A percentile compares a stretch with the other conserved stretches of the same genome.
Conservation (phyloP, 2,329 filamentous ascomycete genomes). For the Juglanconis oblonga region DNA sequence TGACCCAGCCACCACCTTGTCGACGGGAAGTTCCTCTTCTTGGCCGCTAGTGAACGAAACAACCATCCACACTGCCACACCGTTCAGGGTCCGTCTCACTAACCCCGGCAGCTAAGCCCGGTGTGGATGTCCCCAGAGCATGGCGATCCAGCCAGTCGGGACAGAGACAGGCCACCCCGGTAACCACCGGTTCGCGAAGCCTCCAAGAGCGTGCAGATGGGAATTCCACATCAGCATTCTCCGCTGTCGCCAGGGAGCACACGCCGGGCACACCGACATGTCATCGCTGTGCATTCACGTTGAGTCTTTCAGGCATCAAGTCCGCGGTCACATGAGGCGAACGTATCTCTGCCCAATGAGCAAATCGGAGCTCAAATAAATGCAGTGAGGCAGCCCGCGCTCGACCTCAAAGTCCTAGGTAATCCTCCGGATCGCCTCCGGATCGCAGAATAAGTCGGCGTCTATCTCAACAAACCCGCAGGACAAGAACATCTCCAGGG, state of each 20-base stretch:
- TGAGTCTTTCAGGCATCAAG: conserved; percentile 1
- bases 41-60: neutral
- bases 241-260: too few species aligned
- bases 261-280: neutral
- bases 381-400: neutral
- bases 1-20: neutral
- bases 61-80: neutral
- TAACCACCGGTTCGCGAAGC: neutral
- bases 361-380: neutral
- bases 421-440: too few species aligned
- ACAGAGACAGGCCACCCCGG: conserved; percentile 1
- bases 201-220: neutral
- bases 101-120: neutral
- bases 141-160: conserved; percentile 12
- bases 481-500: neutral
- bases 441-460: neutral
- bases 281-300: neutral
- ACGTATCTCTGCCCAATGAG: neutral
- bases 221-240: conserved; percentile 2
- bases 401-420: neutral
- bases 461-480: neutral
- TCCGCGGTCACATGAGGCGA: neutral
- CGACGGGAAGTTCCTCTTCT: neutral
- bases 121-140: conserved; percentile 7
- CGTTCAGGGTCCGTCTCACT: conserved; percentile 6